These are phyloP conservation scores for Blastobotrys illinoisensis DNA, from an alignment of 1,139 yeast genomes.

Conservation along the genomic window DNA sequence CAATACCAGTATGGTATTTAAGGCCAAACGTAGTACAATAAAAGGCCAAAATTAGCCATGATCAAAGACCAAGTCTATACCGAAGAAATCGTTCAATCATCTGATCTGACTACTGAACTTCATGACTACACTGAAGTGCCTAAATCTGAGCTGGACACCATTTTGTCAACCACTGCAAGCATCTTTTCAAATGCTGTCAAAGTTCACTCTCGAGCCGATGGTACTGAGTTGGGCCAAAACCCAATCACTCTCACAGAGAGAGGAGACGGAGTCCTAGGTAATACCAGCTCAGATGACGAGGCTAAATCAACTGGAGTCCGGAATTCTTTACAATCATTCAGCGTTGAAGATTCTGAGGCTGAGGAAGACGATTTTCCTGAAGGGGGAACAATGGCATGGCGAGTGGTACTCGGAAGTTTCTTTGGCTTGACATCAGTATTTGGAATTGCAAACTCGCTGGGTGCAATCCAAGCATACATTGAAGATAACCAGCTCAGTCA, in stretches of 20 bases:
- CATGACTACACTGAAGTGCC: background rate
- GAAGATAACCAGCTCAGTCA: constrained; percentile 47
- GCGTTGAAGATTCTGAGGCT: background rate
- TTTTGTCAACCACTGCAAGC: background rate
- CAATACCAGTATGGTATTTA: too few relatives aligned
- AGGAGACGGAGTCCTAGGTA: background rate
- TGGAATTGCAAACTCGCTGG: constrained; percentile 63
- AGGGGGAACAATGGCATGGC: constrained; percentile 49
- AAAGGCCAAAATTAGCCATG: too few relatives aligned
- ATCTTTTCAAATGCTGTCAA: background rate
- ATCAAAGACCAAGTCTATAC: too few relatives aligned
- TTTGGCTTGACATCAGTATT: constrained; percentile 57
- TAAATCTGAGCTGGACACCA: background rate
- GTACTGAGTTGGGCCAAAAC: background rate
- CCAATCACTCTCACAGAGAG: background rate
- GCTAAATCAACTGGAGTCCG: background rate
- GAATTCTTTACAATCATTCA: background rate
- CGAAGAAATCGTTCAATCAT: too few relatives aligned
- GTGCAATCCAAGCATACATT: constrained; percentile 65
- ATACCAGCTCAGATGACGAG: background rate
- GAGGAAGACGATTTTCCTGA: constrained; percentile 6
- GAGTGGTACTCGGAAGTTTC: constrained; percentile 56
- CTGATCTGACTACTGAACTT: background rate
- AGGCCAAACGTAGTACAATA: too few relatives aligned
- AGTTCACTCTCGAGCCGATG: background rate